Evolutionary conservation across 2,329 filamentous ascomycete genomes (phyloP).

Genomic region (Colletotrichum kahawae): DNA sequence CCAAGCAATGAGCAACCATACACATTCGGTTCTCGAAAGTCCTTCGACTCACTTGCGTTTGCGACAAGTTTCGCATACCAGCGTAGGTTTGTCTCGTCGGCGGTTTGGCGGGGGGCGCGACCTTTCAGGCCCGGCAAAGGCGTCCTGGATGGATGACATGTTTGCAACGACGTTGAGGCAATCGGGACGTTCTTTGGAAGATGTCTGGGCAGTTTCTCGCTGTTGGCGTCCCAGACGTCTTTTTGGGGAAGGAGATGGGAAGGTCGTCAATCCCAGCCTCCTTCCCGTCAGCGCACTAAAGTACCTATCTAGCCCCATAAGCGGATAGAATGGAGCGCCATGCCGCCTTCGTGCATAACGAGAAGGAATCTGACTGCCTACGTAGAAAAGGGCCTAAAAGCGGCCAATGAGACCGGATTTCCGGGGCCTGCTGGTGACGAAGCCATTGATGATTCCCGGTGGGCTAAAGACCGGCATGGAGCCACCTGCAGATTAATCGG

Average conservation of each 20-base stretch:
- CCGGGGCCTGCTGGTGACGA: neutral
- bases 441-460: neutral
- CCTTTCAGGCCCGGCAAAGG: neutral
- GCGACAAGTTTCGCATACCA: slow-evolving; percentile 39
- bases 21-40: neutral
- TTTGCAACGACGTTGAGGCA: neutral
- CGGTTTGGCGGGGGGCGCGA: slow-evolving; percentile 24
- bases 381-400: neutral
- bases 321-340: neutral
- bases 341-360: neutral
- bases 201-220: neutral
- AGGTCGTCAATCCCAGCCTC: neutral
- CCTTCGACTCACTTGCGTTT: slow-evolving; percentile 34
- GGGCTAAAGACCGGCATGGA: neutral
- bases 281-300: neutral
- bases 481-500: neutral
- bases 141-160: neutral
- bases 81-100: slow-evolving; percentile 36
- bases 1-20: neutral
- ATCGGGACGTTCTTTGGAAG: neutral
- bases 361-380: neutral
- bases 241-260: neutral
- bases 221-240: neutral
- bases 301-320: neutral
- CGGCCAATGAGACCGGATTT: neutral